Evolutionary conservation across 176 grass and related monocot genomes (phyloP), one percentile per base, ranked within the genome.

Genomic region (Chrysopogon serrulatus): DNA sequence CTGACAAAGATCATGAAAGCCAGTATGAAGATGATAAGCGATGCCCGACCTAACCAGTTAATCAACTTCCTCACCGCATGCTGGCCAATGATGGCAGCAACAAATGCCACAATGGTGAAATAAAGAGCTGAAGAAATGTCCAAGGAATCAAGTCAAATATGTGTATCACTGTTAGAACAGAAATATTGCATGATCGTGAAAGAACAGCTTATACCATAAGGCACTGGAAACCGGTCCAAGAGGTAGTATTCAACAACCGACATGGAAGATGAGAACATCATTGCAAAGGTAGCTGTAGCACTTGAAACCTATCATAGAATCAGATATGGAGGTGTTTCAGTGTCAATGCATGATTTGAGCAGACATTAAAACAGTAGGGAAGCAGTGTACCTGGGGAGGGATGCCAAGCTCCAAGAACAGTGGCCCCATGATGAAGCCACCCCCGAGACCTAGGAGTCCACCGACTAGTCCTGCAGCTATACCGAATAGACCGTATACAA

Each of bases 231-330:
- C 23, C 93, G 90, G 41, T 89, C 79, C 88, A 99, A 78, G 65
- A 98, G 95, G 82, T 93, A 95, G 86, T 95, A 98, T 70, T 95
- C 95, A 32, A 95, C 90, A 27, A 95, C 95, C 0, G 95, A 98
- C 95, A 95, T 98, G 13, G 95, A 98, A 34, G 95, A 92, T 17
- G 95, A 98, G 73, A 98, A 98, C 86, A 94, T 95, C 95, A 95
- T 98, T 0, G 92, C 95, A 82, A 98, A 98, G 4, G 95, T 98
- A 34, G 95, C 88, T 4, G 95, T 98, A 30, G 95, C 97, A 87
- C 93, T 99, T 63, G 97, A 99, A 59, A 99, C 97, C 97, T 99
- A 82, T 28, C 64, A 66, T 40, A 27, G 10, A 83, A 75, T 53
- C 13, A 83, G 74, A 87, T 79, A 56, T 35, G 68, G 24, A 71